Evolutionary conservation across 495 filamentous ascomycete species (phyloP).

Genomic region (Xylaria acuta): DNA sequence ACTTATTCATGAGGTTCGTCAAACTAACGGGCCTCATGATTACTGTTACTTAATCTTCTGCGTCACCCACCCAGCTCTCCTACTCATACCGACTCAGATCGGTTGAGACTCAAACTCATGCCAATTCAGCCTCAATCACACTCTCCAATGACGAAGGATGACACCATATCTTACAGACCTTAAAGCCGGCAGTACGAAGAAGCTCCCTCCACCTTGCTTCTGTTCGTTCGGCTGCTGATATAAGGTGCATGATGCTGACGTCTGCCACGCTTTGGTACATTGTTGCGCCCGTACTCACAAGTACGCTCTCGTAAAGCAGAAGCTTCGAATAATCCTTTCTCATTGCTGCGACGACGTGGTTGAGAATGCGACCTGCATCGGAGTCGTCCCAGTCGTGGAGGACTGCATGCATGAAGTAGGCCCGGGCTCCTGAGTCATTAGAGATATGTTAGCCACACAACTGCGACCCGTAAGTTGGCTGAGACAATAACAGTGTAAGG

Average conservation of each 20-base stretch:
- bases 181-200: slow-evolving; percentile 45
- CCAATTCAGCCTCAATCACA: slow-evolving; percentile 27
- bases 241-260: slow-evolving; percentile 51
- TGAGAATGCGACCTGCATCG: slow-evolving; percentile 20
- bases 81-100: not conserved
- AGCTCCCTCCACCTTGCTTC: slow-evolving; percentile 46
- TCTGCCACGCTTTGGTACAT: slow-evolving; percentile 46
- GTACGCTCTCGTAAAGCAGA: slow-evolving; percentile 29
- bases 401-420: slow-evolving; percentile 48
- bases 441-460: not conserved
- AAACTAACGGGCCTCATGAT: not conserved
- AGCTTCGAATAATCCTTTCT: slow-evolving; percentile 25
- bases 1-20: not conserved
- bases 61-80: not conserved
- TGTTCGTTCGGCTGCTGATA: slow-evolving; percentile 43
- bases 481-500: not conserved
- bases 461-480: not conserved
- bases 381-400: slow-evolving; percentile 52
- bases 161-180: slow-evolving; percentile 44
- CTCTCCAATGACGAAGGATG: slow-evolving; percentile 25
- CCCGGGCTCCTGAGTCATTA: slow-evolving; percentile 39
- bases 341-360: slow-evolving; percentile 22
- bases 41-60: not conserved
- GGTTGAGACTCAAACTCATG: not conserved
- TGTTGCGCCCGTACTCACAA: slow-evolving; percentile 21